Percentiles rank a stretch among this genome's conserved stretches.
Conservation (phyloP, 108 stramenopile genomes). For the Skeletonema potamos region DNA sequence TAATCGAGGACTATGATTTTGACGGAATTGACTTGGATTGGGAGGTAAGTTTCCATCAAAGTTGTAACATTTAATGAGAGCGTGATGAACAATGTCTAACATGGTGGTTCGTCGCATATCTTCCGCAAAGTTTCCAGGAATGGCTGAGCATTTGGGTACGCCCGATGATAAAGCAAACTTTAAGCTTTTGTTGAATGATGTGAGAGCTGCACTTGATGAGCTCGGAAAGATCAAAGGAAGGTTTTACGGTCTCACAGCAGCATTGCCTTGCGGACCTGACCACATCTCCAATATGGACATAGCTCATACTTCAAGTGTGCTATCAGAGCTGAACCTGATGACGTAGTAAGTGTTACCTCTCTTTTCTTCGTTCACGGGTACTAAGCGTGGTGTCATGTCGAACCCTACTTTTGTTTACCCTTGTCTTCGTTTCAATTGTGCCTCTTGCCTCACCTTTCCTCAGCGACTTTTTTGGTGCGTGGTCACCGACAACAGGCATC, state of each 20-base stretch:
- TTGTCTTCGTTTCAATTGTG: too few relatives aligned
- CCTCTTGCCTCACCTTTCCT: too few relatives aligned
- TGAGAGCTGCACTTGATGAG: constrained; percentile 32
- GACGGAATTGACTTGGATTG: constrained; percentile 32
- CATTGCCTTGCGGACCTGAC: constrained; percentile 44
- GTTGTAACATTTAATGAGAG: too few relatives aligned
- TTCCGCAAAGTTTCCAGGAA: constrained; percentile 49
- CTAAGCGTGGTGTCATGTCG: too few relatives aligned
- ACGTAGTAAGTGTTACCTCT: constrained; percentile 16
- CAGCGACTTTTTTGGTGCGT: constrained; percentile 48
- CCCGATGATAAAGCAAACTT: constrained; percentile 36
- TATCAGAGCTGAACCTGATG: constrained; percentile 47
- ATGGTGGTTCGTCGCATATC: too few relatives aligned
- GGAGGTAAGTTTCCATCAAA: background rate
- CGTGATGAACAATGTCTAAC: too few relatives aligned
- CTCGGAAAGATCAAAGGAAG: constrained; percentile 33
- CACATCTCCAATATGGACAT: constrained; percentile 46
- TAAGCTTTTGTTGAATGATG: constrained; percentile 44
- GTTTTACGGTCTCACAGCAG: constrained; percentile 46
- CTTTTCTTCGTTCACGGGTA: background rate
- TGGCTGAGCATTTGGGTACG: constrained; percentile 40
- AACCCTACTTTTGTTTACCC: too few relatives aligned
- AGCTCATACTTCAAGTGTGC: constrained; percentile 22
- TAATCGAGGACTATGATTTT: constrained; percentile 33
- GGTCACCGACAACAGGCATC: constrained; percentile 24